Evolutionary conservation across 805 yeast species (phyloP).

Genomic region (Limtongia smithiae): DNA sequence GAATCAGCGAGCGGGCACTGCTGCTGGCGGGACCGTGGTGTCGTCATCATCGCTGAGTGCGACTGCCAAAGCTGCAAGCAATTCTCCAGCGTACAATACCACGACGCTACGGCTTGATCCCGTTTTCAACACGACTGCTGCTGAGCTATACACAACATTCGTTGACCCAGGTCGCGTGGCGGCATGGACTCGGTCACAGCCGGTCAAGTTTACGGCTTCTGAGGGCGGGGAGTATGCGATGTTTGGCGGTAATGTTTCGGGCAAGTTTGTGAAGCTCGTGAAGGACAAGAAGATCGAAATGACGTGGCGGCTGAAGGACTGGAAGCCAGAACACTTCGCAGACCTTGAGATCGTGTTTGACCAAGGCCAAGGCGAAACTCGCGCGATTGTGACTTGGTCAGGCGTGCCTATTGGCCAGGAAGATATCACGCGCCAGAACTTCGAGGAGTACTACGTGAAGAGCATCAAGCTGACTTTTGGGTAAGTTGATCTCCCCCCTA

Average conservation of each 20-base stretch:
- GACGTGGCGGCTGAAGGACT: slow-evolving; percentile 82
- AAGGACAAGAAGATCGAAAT: slow-evolving; percentile 59
- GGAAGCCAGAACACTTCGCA: slow-evolving; percentile 86
- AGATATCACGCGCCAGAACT: slow-evolving; percentile 76
- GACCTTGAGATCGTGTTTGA: slow-evolving; percentile 60
- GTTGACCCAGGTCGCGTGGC: slow-evolving; percentile 71
- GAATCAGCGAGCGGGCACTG: slow-evolving; percentile 29
- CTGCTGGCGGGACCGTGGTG: slow-evolving; percentile 20
- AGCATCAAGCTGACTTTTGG: slow-evolving; percentile 91
- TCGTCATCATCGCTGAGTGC: neutral
- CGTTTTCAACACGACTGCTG: slow-evolving; percentile 80
- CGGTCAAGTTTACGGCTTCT: slow-evolving; percentile 52
- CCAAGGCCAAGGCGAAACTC: slow-evolving; percentile 82
- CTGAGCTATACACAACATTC: slow-evolving; percentile 74
- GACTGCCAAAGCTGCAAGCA: slow-evolving; percentile 15
- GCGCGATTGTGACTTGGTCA: slow-evolving; percentile 67
- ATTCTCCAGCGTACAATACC: slow-evolving; percentile 65
- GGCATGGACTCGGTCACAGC: slow-evolving; percentile 83
- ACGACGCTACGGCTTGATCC: slow-evolving; percentile 74
- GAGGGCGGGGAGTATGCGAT: slow-evolving; percentile 64
- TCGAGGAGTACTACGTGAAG: slow-evolving; percentile 83
- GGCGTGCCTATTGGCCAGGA: slow-evolving; percentile 97
- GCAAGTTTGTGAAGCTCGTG: slow-evolving; percentile 60
- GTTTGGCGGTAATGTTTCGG: slow-evolving; percentile 84
- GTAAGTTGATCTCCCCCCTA: slow-evolving; percentile 16